These are phyloP conservation scores for Veloboletus limbatus DNA, from an alignment of 1,284 basidiomycete genomes.

Conservation along the genomic window DNA sequence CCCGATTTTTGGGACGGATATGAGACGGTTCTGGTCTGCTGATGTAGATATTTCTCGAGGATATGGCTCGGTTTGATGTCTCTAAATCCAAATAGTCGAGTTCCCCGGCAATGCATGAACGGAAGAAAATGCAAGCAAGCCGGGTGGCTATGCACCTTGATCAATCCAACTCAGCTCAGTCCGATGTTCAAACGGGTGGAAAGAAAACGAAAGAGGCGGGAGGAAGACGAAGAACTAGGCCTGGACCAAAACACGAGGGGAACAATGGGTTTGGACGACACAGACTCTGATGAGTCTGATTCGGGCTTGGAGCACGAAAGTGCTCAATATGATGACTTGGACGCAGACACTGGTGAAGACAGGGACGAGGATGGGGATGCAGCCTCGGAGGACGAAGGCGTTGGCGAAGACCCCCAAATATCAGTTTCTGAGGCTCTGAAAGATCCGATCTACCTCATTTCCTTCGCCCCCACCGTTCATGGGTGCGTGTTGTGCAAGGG, in stretches of 20 bases:
- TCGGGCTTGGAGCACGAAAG: slow-evolving; percentile 34
- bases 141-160: slow-evolving; percentile 28
- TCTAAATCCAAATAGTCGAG: slow-evolving; percentile 15
- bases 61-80: slow-evolving; percentile 18
- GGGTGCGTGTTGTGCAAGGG: slow-evolving; percentile 75
- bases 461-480: slow-evolving; percentile 49
- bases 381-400: slow-evolving; percentile 25
- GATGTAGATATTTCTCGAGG: slow-evolving; percentile 12
- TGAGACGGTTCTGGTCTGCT: slow-evolving; percentile 3
- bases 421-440: slow-evolving; percentile 58
- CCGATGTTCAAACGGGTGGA: slow-evolving; percentile 82
- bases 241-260: slow-evolving; percentile 70
- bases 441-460: slow-evolving; percentile 63
- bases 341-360: slow-evolving; percentile 23
- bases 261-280: slow-evolving; percentile 68
- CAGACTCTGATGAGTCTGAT: slow-evolving; percentile 68
- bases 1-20: slow-evolving; percentile 1
- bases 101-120: slow-evolving; percentile 28
- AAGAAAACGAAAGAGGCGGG: slow-evolving; percentile 60
- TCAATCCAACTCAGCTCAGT: too few relatives aligned
- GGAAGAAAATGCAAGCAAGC: slow-evolving; percentile 17
- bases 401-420: slow-evolving; percentile 43
- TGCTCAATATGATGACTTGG: slow-evolving; percentile 28
- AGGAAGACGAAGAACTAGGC: slow-evolving; percentile 69
- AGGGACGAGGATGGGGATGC: slow-evolving; percentile 33